Evolutionary conservation across 306 rosid genomes (phyloP), one percentile per base, ranked within the genome.

Genomic region (Sophora flavescens): DNA sequence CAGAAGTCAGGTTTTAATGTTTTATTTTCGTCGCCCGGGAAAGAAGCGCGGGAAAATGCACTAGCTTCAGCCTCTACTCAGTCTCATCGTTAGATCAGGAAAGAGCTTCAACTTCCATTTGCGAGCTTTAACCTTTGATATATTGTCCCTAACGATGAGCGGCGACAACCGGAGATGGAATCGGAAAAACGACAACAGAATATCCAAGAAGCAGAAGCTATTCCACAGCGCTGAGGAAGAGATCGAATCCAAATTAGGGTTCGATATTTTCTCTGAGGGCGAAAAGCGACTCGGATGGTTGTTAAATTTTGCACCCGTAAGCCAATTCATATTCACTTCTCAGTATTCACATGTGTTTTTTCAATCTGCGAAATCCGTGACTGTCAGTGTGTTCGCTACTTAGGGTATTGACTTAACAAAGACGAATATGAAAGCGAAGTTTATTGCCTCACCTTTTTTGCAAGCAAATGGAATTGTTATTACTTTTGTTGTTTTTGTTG

Each of bases 201-300:
- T 51, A 52, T 74, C 84, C 57, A 92, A 89, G 87, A 89, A 90
- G 90, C 93, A 84, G 84, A 90, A 85, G 88, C 80, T 85, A 10
- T 74, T 84, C 65, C 89, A 91, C 81, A 85, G n/a, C 51, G 90
- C 97, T 6, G 98, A 84, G 84, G 98, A 92, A 65, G 98, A 89
- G 76, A 88, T 92, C 66, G 97, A 95, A 81, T 81, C 96, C 0
- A 95, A 89, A 69, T 84, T 95, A 76, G 98, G 93, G 63, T 89
- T 88, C 78, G 96, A 88, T 83, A 63, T 83, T 2, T 95, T 95
- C 87, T 84, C 97, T 0, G 97, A 95, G 79, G 97, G 98, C 6
- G 93, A 95, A 6, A 90, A 84, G 39, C 82, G 97, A 44, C 98
- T 95, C 36, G 98, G 98, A 42, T 95, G 98, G 98, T 72, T 95